Evolutionary conservation across 2,329 filamentous ascomycete genomes (phyloP), one percentile per base, ranked within the genome.

Genomic region (Claviceps quebecensis): DNA sequence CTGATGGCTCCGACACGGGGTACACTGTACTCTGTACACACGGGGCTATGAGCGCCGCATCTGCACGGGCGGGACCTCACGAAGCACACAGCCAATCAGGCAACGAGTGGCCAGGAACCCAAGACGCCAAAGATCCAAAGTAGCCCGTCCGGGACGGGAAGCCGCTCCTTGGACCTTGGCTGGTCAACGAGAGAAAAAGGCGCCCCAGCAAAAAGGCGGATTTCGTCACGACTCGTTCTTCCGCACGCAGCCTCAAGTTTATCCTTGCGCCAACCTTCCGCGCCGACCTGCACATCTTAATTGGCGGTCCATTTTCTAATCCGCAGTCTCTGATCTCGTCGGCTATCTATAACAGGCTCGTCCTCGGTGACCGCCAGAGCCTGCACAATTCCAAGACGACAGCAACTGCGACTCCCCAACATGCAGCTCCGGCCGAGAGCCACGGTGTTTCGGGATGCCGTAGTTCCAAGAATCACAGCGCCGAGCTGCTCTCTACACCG

Each of bases 351-450:
- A 11, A 34, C 8, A 34, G 29, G 9, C 29, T 34, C 29, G 9
- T 34, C 29, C 9, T 34, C 29, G 9, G 9, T 34, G 29, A 34
- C 29, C 29, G 29, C 29, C 29, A 34, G 29, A 34, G 29, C 29
- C 9, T 34, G 29, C 29, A 34, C 9, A 34, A 34, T 34, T 3
- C 4, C 29, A 34, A 34, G 29, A 11, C 29, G 29, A 34, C 4
- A 34, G 29, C 29, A 34, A 34, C 36, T 44, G 19, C 23, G 39
- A 37, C 45, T 47, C 22, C 17, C 40, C 26, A 48, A 45, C 29
- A 81, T 81, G 76, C 76, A 72, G 68, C 71, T 79, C 64, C 74
- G 71, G 64, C 67, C 71, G 54, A 72, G 75, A 69, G 72, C 75
- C 65, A 70, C 71, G 59, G 65, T 68, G 68, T 70, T 79, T 60